Evolutionary conservation across 306 rosid species (phyloP).

Genomic region (Begonia loranthoides): DNA sequence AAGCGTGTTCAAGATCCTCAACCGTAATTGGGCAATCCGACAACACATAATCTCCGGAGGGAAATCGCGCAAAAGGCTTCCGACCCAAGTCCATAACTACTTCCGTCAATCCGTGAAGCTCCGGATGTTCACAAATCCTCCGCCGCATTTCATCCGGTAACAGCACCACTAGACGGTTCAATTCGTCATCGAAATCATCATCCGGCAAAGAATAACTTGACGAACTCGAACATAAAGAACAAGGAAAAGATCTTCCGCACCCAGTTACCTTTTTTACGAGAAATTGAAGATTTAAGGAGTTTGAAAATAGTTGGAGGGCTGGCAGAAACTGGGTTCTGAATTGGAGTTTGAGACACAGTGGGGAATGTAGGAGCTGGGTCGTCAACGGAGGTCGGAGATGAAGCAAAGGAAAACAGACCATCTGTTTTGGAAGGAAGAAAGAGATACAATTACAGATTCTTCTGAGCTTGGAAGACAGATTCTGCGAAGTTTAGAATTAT

Average conservation of each 20-base stretch:
- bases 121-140: conserved; percentile 52
- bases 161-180: conserved; percentile 55
- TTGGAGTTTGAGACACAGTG: conserved; percentile 13
- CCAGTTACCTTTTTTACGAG: conserved; percentile 20
- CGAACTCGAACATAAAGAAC: conserved; percentile 10
- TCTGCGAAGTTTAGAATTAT: too few relatives aligned
- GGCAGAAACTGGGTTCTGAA: conserved; percentile 19
- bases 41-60: conserved; percentile 64
- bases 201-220: conserved; percentile 19
- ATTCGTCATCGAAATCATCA: conserved; percentile 57
- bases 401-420: conserved; percentile 32
- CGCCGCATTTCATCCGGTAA: conserved; percentile 79
- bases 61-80: conserved; percentile 85
- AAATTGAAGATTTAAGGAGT: conserved; percentile 11
- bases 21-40: conserved; percentile 51
- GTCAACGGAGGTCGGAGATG: conserved; percentile 17
- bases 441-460: neutral
- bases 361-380: conserved; percentile 9
- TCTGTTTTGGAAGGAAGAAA: conserved; percentile 54
- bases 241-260: conserved; percentile 13
- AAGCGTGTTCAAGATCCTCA: conserved; percentile 67
- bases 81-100: conserved; percentile 96
- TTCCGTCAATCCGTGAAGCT: conserved; percentile 57
- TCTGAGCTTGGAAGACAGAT: neutral
- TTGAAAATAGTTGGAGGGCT: conserved; percentile 4